phyloP scores from a whole-genome alignment of 108 stramenopile genomes.

The Skeletonema marinoi region DNA sequence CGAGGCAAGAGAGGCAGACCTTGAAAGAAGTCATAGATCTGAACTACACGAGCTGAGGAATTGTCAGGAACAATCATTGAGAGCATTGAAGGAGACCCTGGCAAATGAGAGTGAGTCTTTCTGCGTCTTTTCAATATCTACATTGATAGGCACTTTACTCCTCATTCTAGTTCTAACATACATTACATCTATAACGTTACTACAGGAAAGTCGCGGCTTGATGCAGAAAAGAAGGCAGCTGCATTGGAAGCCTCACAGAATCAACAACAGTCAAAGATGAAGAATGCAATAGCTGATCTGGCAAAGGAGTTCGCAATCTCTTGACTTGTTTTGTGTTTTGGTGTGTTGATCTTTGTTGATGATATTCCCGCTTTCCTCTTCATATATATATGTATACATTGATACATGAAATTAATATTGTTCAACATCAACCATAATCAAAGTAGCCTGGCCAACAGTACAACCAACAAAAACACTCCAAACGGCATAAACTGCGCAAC shows the following conservation, averaged over 20 bases:
- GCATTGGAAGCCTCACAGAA: constrained; percentile 14
- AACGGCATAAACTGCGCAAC: constrained; percentile 73
- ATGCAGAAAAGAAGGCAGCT: constrained; percentile 26
- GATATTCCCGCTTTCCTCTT: neutral
- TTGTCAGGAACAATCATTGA: neutral
- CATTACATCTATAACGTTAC: neutral
- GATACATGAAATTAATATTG: neutral
- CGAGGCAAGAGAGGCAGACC: constrained; percentile 3
- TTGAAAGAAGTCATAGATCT: constrained; percentile 9
- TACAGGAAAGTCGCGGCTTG: constrained; percentile 24
- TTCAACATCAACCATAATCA: constrained; percentile 1
- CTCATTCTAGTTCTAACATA: neutral
- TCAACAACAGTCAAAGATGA: constrained; percentile 38
- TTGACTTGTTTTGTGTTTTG: neutral
- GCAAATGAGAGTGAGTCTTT: constrained; percentile 5
- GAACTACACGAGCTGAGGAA: constrained; percentile 14
- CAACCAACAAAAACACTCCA: constrained; percentile 45
- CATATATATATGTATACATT: too few relatives aligned
- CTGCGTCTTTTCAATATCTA: constrained; percentile 15
- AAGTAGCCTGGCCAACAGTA: constrained; percentile 30
- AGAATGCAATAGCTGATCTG: constrained; percentile 41
- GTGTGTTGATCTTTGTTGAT: neutral
- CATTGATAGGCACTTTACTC: neutral
- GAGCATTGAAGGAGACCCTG: neutral
- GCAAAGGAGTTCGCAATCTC: constrained; percentile 27